These are phyloP conservation scores for Diaporthe longicolla DNA, from an alignment of 2,329 filamentous ascomycete species.

Conservation along the genomic window DNA sequence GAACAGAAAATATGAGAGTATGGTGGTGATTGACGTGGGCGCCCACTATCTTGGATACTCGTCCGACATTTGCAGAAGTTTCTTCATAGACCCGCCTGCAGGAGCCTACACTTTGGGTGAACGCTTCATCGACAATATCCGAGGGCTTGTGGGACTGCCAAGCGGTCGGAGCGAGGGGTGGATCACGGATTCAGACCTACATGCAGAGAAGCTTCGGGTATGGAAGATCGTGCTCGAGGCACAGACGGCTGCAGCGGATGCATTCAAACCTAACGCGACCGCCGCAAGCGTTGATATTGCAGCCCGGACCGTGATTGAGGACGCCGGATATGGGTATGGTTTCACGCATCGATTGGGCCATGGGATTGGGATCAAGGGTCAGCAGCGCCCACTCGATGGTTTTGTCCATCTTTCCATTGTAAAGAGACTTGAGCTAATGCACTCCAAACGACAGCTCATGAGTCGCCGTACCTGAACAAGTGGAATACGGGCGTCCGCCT, in stretches of 20 bases:
- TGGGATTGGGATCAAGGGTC: slow-evolving; percentile 74
- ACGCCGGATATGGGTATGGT: slow-evolving; percentile 69
- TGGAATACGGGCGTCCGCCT: slow-evolving; percentile 66
- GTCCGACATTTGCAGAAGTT: slow-evolving; percentile 75
- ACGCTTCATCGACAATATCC: not conserved
- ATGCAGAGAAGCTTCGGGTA: slow-evolving; percentile 67
- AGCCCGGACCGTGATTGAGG: slow-evolving; percentile 68
- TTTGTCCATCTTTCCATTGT: not conserved
- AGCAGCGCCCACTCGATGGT: not conserved
- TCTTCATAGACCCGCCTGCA: slow-evolving; percentile 62
- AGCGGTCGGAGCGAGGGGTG: not conserved
- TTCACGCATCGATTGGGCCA: slow-evolving; percentile 76
- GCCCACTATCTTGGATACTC: slow-evolving; percentile 74
- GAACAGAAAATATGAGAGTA: slow-evolving; percentile 61
- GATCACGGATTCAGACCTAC: slow-evolving; percentile 45
- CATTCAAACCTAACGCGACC: slow-evolving; percentile 65
- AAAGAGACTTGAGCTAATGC: slow-evolving; percentile 10
- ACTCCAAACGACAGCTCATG: slow-evolving; percentile 60
- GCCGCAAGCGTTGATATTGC: slow-evolving; percentile 74
- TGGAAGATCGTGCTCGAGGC: slow-evolving; percentile 75
- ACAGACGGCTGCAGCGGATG: slow-evolving; percentile 67
- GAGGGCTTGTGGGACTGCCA: not conserved
- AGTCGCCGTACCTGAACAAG: slow-evolving; percentile 75
- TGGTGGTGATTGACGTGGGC: slow-evolving; percentile 75
- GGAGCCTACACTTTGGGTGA: not conserved